A percentile compares a stretch with the other conserved stretches of the same genome.
These are phyloP conservation scores for Curvularia hawaiiensis DNA, from an alignment of 2,329 filamentous ascomycete species.

Conservation along the genomic window DNA sequence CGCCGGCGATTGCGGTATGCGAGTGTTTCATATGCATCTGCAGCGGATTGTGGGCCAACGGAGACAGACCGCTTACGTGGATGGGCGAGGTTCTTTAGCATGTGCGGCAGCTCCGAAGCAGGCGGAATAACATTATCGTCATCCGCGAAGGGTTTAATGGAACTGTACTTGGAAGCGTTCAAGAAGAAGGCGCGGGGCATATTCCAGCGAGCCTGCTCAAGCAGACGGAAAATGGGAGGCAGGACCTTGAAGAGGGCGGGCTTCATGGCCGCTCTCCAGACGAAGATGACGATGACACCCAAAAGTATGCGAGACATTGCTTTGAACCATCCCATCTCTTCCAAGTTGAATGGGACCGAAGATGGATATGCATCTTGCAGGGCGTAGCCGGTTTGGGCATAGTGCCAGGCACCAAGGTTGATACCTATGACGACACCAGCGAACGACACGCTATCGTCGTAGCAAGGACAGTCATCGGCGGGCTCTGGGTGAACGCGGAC, in stretches of 20 bases:
- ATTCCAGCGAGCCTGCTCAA: conserved; percentile 78
- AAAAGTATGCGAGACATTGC: conserved; percentile 72
- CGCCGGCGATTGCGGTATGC: conserved; percentile 81
- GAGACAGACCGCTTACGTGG: conserved; percentile 83
- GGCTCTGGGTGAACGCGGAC: conserved; percentile 94
- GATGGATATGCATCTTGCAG: conserved; percentile 61
- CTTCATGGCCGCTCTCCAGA: conserved; percentile 91
- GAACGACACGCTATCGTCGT: conserved; percentile 94
- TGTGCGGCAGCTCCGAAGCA: conserved; percentile 82
- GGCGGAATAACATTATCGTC: conserved; percentile 89
- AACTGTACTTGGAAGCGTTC: conserved; percentile 86
- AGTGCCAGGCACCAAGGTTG: conserved; percentile 84
- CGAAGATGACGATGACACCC: conserved; percentile 83
- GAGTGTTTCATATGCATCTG: conserved; percentile 93
- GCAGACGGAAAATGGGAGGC: conserved; percentile 84
- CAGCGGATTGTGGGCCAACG: conserved; percentile 91
- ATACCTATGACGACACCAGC: conserved; percentile 87
- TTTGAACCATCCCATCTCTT: conserved; percentile 68
- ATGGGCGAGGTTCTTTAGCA: conserved; percentile 81
- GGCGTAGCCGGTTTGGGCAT: conserved; percentile 62
- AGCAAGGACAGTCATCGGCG: conserved; percentile 95
- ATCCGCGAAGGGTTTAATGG: conserved; percentile 73
- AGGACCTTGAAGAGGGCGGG: conserved; percentile 76
- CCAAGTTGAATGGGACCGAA: conserved; percentile 68
- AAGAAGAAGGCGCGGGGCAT: conserved; percentile 91